Evolutionary conservation across 1,284 basidiomycete genomes (phyloP).

Genomic region (Ustilago nuda): DNA sequence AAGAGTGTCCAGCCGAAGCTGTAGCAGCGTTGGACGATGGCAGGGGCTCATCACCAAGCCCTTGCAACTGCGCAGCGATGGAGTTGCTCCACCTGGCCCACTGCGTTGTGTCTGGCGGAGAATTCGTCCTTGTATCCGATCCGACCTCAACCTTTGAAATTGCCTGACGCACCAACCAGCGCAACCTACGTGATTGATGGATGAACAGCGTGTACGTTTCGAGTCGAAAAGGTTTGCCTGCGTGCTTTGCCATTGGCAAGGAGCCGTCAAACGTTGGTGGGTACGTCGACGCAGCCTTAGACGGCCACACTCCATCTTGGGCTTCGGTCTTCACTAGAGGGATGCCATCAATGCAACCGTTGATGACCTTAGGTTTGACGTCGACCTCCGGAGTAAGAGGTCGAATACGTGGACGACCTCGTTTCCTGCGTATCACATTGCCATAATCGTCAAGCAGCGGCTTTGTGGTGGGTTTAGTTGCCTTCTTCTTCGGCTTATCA

Average conservation of each 20-base stretch:
- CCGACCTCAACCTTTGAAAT: slow-evolving; percentile 4
- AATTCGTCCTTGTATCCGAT: neutral
- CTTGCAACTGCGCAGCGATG: slow-evolving; percentile 10
- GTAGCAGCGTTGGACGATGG: neutral
- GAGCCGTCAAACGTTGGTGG: slow-evolving; percentile 4
- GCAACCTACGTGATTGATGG: slow-evolving; percentile 16
- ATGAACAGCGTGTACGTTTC: slow-evolving; percentile 43
- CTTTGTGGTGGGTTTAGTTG: neutral
- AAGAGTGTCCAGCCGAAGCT: neutral
- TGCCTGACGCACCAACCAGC: slow-evolving; percentile 25
- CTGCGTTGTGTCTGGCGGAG: neutral
- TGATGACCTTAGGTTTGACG: neutral
- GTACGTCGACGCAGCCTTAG: neutral
- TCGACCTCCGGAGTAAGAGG: slow-evolving; percentile 2
- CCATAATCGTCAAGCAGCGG: slow-evolving; percentile 14
- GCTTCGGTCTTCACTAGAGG: slow-evolving; percentile 16
- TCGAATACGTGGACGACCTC: slow-evolving; percentile 18
- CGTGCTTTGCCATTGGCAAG: slow-evolving; percentile 12
- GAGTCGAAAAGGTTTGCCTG: slow-evolving; percentile 6
- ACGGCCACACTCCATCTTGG: neutral
- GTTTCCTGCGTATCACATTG: slow-evolving; percentile 5
- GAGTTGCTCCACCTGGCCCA: slow-evolving; percentile 35
- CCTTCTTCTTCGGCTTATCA: slow-evolving; percentile 4
- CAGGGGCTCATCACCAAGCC: neutral
- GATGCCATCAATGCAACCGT: neutral